Percentiles rank a stretch among this genome's conserved stretches.
Conservation (phyloP, 2,329 filamentous ascomycete species). For the Talaromyces rugulosus region DNA sequence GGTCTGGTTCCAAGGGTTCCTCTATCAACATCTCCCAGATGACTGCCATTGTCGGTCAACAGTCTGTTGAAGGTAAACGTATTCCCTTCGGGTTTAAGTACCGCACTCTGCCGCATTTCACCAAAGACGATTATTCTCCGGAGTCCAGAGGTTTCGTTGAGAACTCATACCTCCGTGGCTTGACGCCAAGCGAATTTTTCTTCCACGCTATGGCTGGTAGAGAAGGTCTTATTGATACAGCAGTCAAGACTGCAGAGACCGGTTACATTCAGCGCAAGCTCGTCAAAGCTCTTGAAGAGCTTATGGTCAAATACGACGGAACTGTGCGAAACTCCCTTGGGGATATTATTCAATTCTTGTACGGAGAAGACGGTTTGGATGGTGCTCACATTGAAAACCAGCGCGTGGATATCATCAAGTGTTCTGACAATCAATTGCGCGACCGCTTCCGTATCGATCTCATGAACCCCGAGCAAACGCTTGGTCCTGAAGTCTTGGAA, state of each 20-base stretch:
- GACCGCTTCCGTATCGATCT: slow-evolving; percentile 81
- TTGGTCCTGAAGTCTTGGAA: slow-evolving; percentile 70
- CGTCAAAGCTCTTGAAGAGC: slow-evolving; percentile 95
- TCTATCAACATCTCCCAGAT: slow-evolving; percentile 99
- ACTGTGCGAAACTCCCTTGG: slow-evolving; percentile 96
- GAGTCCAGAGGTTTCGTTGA: slow-evolving; percentile 97
- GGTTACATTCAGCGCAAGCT: slow-evolving; percentile 98
- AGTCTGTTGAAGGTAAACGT: slow-evolving; percentile 97
- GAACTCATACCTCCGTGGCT: slow-evolving; percentile 93
- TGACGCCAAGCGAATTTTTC: slow-evolving; percentile 96
- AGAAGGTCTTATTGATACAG: slow-evolving; percentile 98
- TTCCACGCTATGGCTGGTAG: slow-evolving; percentile 99
- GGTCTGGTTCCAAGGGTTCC: slow-evolving; percentile 95
- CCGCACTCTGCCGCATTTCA: slow-evolving; percentile 92
- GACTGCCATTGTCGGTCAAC: slow-evolving; percentile 95
- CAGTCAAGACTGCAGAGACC: slow-evolving; percentile 98
- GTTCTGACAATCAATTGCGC: slow-evolving; percentile 73
- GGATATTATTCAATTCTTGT: slow-evolving; percentile 94
- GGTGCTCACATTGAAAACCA: slow-evolving; percentile 93
- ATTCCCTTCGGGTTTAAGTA: slow-evolving; percentile 99
- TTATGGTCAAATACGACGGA: slow-evolving; percentile 95
- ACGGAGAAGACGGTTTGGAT: slow-evolving; percentile 95
- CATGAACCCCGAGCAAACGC: slow-evolving; percentile 63
- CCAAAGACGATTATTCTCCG: slow-evolving; percentile 97
- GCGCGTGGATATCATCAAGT: slow-evolving; percentile 77